These are phyloP conservation scores for Colletotrichum sp. DNA, from an alignment of 2,329 filamentous ascomycete species.

Conservation along the genomic window DNA sequence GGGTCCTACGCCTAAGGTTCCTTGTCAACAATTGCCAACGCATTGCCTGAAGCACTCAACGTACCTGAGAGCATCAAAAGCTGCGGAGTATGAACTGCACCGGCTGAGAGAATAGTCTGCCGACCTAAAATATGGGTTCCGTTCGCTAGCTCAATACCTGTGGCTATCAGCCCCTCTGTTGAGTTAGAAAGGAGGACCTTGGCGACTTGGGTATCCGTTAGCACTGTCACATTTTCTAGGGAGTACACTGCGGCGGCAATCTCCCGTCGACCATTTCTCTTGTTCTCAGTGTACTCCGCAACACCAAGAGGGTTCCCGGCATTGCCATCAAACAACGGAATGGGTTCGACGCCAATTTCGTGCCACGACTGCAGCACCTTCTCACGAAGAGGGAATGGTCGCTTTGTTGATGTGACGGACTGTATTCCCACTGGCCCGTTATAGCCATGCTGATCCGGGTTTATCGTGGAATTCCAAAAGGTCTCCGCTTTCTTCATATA, in stretches of 20 bases:
- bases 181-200: constrained; percentile 19
- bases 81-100: constrained; percentile 56
- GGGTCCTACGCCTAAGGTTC: constrained; percentile 46
- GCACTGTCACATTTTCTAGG: constrained; percentile 29
- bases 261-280: constrained; percentile 25
- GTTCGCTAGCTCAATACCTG: constrained; percentile 30
- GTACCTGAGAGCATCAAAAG: constrained; percentile 51
- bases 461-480: constrained; percentile 27
- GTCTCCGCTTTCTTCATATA: constrained; percentile 48
- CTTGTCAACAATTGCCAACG: background rate
- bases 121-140: constrained; percentile 31
- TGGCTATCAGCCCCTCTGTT: constrained; percentile 20
- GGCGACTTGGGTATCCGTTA: constrained; percentile 25
- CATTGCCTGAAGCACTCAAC: rapidly evolving
- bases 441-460: constrained; percentile 40
- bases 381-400: constrained; percentile 42
- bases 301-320: constrained; percentile 36
- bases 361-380: constrained; percentile 40
- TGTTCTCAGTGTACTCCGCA: constrained; percentile 31
- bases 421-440: constrained; percentile 39
- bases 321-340: constrained; percentile 31
- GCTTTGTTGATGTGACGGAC: constrained; percentile 31
- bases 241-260: constrained; percentile 28
- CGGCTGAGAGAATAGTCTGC: constrained; percentile 46
- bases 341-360: constrained; percentile 39